Evolutionary conservation across 2,329 filamentous ascomycete genomes (phyloP), one percentile per base, ranked within the genome.

Genomic region (Ceratocystis papillata): DNA sequence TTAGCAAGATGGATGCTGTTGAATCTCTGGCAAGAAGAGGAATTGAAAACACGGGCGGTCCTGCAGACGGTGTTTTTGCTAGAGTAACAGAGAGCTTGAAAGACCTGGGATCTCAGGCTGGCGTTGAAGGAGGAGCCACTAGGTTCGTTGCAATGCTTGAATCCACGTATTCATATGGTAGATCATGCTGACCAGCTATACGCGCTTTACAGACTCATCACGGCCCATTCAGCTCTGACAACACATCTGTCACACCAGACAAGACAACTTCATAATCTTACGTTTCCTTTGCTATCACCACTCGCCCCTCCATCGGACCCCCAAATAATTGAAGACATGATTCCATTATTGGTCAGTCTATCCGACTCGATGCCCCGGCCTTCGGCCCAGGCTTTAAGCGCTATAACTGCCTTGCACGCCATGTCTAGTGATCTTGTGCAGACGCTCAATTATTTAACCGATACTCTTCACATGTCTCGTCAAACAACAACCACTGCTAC

Each of bases 381-480:
- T 3, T 81, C 82, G 50, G 82, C 87, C 69, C 72, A 81, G 15
- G 84, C 84, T 0, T 81, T 88, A 70, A 80, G 81, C 70, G 89
- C 88, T 8, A 77, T 92, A 59, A 81, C 85, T 67, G 81, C 83
- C 25, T 80, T 93, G 63, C 86, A 90, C 73, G 80, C 83, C 5
- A 80, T 89, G 69, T 92, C 88, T 0, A 79, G 83, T 30, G 88
- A 91, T 69, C 78, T 93, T 33, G 83, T 93, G 7, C 83, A 90
- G 71, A 89, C 90, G 5, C 82, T 99, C 60, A 90, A 90, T 71
- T 88, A 90, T 70, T 80, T 99, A 3, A 90, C 89, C 5, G 94
- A 99, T 74, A 92, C 90, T 2, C 80, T 99, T 44, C 93, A 97
- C 75, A 96, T 97, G 87, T 91, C 88, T 41, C 86, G 90, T 12